Percentiles rank a stretch among this genome's conserved stretches.
Evolutionary conservation across 2,329 filamentous ascomycete genomes (phyloP).

Genomic region (Ceratocystis cacaofunesta): DNA sequence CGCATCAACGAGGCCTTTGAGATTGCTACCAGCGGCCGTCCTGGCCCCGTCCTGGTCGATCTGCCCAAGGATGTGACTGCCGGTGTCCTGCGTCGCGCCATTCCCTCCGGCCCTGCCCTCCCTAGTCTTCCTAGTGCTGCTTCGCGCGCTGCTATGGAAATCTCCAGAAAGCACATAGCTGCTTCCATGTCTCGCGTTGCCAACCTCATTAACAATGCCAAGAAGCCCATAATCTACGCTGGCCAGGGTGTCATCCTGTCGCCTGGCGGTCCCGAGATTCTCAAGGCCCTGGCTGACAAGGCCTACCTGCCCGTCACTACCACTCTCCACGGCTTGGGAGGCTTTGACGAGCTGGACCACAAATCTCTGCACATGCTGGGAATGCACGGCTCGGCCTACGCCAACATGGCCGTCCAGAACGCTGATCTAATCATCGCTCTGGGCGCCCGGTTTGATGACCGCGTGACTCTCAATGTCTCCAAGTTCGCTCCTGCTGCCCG

Average conservation of each 20-base stretch:
- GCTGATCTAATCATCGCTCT: slow-evolving; percentile 91
- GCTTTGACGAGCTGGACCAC: slow-evolving; percentile 80
- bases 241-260: slow-evolving; percentile 76
- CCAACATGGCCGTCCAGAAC: slow-evolving; percentile 96
- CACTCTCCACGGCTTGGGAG: slow-evolving; percentile 84
- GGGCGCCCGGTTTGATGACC: slow-evolving; percentile 89
- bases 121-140: slow-evolving; percentile 77
- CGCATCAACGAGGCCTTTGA: slow-evolving; percentile 97
- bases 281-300: slow-evolving; percentile 83
- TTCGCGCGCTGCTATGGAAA: slow-evolving; percentile 61
- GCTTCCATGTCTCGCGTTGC: slow-evolving; percentile 63
- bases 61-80: slow-evolving; percentile 94
- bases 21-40: slow-evolving; percentile 86
- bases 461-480: slow-evolving; percentile 65
- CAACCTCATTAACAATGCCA: slow-evolving; percentile 67
- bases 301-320: slow-evolving; percentile 87
- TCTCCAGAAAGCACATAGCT: slow-evolving; percentile 57
- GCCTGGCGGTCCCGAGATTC: slow-evolving; percentile 60
- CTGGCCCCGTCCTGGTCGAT: slow-evolving; percentile 89
- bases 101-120: slow-evolving; percentile 59
- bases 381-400: slow-evolving; percentile 94
- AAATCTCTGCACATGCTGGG: slow-evolving; percentile 97
- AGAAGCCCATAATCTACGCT: slow-evolving; percentile 91
- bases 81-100: slow-evolving; percentile 65
- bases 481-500: slow-evolving; percentile 86